Evolutionary conservation across 345 rosid genomes (phyloP).

Genomic region (Streptanthus diversifolius): DNA sequence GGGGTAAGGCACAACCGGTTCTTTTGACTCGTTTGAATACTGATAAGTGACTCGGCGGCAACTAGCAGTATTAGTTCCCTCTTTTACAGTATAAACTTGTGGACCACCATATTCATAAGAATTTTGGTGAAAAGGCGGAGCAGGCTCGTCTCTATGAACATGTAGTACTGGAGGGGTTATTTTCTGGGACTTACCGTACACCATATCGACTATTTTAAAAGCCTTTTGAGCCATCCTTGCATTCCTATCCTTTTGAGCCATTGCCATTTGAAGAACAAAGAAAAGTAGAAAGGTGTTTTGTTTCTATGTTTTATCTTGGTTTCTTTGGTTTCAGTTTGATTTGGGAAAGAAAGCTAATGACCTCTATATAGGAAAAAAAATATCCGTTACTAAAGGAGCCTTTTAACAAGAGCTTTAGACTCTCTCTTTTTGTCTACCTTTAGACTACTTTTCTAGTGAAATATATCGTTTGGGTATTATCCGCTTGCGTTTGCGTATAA

Average conservation of each 20-base stretch:
- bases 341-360: not conserved
- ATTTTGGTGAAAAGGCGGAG: conserved; percentile 6
- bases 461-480: not conserved
- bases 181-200: conserved; percentile 9
- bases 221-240: conserved; percentile 20
- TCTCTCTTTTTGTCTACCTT: too few species aligned
- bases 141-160: conserved; percentile 15
- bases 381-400: conserved; percentile 5
- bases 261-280: conserved; percentile 16
- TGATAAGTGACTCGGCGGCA: conserved; percentile 8
- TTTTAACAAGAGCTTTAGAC: not conserved
- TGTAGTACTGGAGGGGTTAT: not conserved
- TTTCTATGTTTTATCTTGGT: not conserved
- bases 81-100: conserved; percentile 18
- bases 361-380: conserved; percentile 9
- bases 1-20: conserved; percentile 16
- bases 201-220: conserved; percentile 25
- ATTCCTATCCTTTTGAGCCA: conserved; percentile 27
- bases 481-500: not conserved
- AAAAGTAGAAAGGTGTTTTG: conserved; percentile 10
- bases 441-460: not conserved
- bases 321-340: conserved; percentile 15
- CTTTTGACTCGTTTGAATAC: conserved; percentile 15
- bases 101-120: conserved; percentile 20
- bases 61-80: not conserved